These are phyloP conservation scores for Cutaneotrichosporon curvatum DNA, from an alignment of 1,284 basidiomycete genomes.

Conservation along the genomic window DNA sequence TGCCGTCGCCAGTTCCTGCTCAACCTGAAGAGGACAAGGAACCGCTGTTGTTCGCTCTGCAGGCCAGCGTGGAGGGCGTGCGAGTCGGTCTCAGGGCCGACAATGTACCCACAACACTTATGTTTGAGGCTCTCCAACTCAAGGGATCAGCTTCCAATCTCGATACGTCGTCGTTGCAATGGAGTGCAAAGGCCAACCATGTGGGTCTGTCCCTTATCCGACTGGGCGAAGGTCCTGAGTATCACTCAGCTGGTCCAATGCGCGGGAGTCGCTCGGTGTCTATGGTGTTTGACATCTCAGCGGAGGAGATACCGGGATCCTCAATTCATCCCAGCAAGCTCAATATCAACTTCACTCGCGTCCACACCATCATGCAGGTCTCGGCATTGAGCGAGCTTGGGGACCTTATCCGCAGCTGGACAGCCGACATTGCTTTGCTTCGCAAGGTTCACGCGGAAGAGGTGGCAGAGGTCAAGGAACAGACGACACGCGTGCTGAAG, in stretches of 20 bases:
- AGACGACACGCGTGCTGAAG: constrained; percentile 62
- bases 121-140: constrained; percentile 36
- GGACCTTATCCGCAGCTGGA: constrained; percentile 68
- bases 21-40: background rate
- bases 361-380: constrained; percentile 86
- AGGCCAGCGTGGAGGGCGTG: constrained; percentile 28
- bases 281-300: constrained; percentile 64
- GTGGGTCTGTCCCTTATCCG: constrained; percentile 34
- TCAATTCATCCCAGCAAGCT: constrained; percentile 26
- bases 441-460: constrained; percentile 67
- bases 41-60: constrained; percentile 20
- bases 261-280: constrained; percentile 68
- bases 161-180: constrained; percentile 22
- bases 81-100: constrained; percentile 39
- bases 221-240: constrained; percentile 12
- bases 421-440: constrained; percentile 66
- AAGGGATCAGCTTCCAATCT: constrained; percentile 27
- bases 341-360: constrained; percentile 59
- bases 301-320: constrained; percentile 37
- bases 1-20: background rate
- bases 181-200: constrained; percentile 38
- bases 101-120: constrained; percentile 35
- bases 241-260: constrained; percentile 47
- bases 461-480: constrained; percentile 69
- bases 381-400: constrained; percentile 79